Percentiles rank a stretch among this genome's conserved stretches.
phyloP scores from a whole-genome alignment of 257 asterid genomes.

The Solanum tacnaense region DNA sequence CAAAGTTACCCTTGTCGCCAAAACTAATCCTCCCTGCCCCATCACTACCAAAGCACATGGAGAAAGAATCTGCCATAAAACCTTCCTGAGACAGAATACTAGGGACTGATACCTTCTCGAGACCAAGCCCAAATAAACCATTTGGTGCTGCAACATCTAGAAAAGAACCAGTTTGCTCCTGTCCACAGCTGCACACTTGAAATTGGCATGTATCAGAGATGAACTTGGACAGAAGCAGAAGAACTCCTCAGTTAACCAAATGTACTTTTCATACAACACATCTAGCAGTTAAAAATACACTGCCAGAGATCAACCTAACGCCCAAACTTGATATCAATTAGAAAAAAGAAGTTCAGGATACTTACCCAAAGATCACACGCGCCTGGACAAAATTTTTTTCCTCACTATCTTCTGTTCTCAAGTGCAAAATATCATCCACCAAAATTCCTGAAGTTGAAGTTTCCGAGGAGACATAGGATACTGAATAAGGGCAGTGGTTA shows the following conservation, averaged over 20 bases:
- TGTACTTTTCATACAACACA: not conserved
- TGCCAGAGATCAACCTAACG: not conserved
- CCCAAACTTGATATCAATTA: not conserved
- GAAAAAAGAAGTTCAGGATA: constrained; percentile 9
- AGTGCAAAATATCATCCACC: constrained; percentile 69
- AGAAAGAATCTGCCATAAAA: constrained; percentile 56
- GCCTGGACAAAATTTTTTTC: constrained; percentile 29
- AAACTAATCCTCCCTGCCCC: constrained; percentile 64
- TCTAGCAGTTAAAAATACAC: not conserved
- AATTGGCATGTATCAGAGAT: constrained; percentile 1
- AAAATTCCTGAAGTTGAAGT: constrained; percentile 89
- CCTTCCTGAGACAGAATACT: constrained; percentile 59
- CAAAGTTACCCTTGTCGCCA: constrained; percentile 81
- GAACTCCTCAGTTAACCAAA: not conserved
- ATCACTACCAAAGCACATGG: constrained; percentile 85
- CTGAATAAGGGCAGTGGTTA: constrained; percentile 61
- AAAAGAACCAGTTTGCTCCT: constrained; percentile 75
- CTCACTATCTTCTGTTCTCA: constrained; percentile 34
- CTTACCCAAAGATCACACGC: constrained; percentile 74
- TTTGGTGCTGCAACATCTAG: constrained; percentile 76
- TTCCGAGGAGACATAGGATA: constrained; percentile 67
- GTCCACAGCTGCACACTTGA: constrained; percentile 62
- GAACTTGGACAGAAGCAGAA: not conserved
- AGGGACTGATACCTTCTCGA: constrained; percentile 80
- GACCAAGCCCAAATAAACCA: constrained; percentile 78